phyloP scores from a whole-genome alignment of 345 rosid species.

The Eucalyptus tenuipes region DNA sequence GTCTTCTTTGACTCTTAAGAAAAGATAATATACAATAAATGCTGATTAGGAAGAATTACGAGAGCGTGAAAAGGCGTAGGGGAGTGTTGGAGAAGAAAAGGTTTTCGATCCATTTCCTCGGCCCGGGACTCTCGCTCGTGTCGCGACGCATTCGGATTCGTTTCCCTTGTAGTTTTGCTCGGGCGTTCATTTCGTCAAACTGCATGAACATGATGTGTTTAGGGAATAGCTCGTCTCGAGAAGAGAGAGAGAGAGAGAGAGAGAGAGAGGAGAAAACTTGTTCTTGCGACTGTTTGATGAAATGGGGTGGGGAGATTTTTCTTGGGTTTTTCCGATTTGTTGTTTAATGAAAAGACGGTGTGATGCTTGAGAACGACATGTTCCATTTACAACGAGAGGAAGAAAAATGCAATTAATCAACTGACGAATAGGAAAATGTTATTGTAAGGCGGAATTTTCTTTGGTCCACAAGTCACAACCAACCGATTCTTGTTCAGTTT shows the following conservation, averaged over 20 bases:
- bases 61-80: not conserved
- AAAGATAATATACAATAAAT: not conserved
- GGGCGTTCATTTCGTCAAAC: not conserved
- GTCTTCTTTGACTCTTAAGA: not conserved
- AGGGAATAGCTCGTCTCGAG: not conserved
- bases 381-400: not conserved
- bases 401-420: not conserved
- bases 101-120: not conserved
- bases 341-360: not conserved
- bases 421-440: not conserved
- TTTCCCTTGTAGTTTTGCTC: not conserved
- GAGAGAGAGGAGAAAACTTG: not conserved
- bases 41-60: not conserved
- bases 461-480: not conserved
- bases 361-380: constrained; percentile 24
- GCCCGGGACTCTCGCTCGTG: not conserved
- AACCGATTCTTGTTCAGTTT: not conserved
- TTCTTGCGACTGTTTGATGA: not conserved
- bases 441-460: not conserved
- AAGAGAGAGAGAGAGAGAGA: not conserved
- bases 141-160: not conserved
- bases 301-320: not conserved
- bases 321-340: not conserved
- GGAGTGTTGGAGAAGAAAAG: not conserved
- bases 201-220: not conserved